Evolutionary conservation across 192 early-diverging fungal species (phyloP), one percentile per base, ranked within the genome.

Genomic region (Coemansia sp.): DNA sequence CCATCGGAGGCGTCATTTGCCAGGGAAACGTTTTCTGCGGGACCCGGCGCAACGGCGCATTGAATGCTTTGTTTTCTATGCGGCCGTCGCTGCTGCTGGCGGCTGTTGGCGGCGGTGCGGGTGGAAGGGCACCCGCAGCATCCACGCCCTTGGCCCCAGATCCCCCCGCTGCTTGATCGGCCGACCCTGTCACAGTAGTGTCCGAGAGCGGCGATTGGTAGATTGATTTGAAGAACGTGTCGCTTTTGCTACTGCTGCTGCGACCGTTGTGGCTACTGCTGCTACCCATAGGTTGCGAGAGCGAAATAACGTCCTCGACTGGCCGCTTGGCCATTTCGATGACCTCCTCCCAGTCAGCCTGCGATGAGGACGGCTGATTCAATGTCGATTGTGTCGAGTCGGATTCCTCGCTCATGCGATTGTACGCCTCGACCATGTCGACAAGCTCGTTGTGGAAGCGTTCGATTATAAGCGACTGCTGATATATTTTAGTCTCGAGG

Each of bases 281-380:
- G 42, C 36, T 66, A 17, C 32, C 35, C 14, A 42, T 52, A 1
- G 63, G 38, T 11, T 45, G 62, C 40, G 60, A 20, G 36, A 53
- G 62, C 10, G n/a, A 23, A 15, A 33, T 11, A 14, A 72, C 13
- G 38, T 15, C 20, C 17, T 81, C 70, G 50, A 70, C 34, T 5
- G 79, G 64, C 49, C 50, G 49, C 23, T 69, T 66, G 32, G 79
- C 66, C 73, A 81, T 70, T 22, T 75, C 63, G 15, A 81, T 73
- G 38, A 81, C 79, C 66, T 81, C 73, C 62, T 81, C 70, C 79
- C 79, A 81, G 63, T 73, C 79, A 40, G 69, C 63, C 33, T 62
- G 70, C 61, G 66, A 72, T 14, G 78, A 75, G 7, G 56, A 20
- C 49, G 20, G 49, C 46, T 58, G 61, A n/a, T 57, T 57, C 34